Evolutionary conservation across 1,284 basidiomycete species (phyloP).

Genomic region (Ustilago trichophora): DNA sequence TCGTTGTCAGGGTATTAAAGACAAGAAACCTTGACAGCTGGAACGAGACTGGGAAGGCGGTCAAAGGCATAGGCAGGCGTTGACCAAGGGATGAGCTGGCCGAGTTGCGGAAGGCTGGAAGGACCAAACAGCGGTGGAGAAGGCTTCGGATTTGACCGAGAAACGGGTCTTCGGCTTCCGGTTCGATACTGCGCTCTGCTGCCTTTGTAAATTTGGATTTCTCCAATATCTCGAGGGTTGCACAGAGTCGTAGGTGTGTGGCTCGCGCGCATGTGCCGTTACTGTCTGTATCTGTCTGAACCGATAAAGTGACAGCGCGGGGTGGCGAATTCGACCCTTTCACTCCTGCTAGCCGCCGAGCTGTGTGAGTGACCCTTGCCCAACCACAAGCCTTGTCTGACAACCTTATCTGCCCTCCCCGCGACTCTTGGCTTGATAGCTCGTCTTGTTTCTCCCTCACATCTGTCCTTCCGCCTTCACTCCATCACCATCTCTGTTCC

Average conservation of each 20-base stretch:
- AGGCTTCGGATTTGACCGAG: conserved; percentile 21
- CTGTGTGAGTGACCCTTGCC: too few species aligned
- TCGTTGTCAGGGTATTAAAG: too few species aligned
- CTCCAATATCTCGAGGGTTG: neutral
- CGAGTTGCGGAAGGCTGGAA: neutral
- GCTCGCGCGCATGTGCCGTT: conserved; percentile 4
- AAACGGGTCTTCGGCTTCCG: conserved; percentile 1
- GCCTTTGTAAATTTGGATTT: neutral
- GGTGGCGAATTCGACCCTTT: conserved; percentile 17
- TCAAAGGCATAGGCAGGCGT: too few species aligned
- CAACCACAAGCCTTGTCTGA: neutral
- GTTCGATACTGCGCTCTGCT: conserved; percentile 11
- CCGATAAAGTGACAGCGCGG: neutral
- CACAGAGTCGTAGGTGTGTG: neutral
- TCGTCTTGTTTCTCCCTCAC: neutral
- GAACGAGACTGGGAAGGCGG: too few species aligned
- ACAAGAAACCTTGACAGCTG: too few species aligned
- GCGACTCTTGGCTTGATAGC: neutral
- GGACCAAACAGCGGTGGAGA: neutral
- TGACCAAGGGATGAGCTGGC: neutral
- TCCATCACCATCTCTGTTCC: neutral
- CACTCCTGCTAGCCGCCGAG: too few species aligned
- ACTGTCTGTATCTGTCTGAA: too few species aligned
- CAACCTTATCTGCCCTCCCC: conserved; percentile 11
- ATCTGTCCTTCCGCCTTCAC: neutral